A percentile compares a stretch with the other conserved stretches of the same genome.
These are phyloP conservation scores for Ustilago esculenta DNA, from an alignment of 1,284 basidiomycete genomes.

Conservation along the genomic window DNA sequence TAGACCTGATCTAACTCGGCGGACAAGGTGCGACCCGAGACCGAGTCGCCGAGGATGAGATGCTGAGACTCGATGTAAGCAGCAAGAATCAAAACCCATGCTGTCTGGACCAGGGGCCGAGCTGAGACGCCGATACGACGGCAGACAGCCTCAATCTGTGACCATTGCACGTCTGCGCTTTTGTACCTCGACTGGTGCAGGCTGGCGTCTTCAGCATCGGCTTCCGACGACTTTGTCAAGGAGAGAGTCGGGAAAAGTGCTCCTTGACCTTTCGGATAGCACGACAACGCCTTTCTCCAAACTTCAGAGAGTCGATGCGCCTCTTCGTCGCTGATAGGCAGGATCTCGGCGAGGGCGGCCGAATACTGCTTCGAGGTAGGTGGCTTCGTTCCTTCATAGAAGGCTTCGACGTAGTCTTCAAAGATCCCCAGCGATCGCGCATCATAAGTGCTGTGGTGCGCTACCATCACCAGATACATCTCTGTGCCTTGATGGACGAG, in stretches of 20 bases:
- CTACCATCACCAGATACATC: slow-evolving; percentile 27
- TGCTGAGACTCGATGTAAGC: slow-evolving; percentile 58
- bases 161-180: slow-evolving; percentile 30
- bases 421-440: slow-evolving; percentile 51
- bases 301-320: slow-evolving; percentile 8
- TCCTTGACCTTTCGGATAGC: slow-evolving; percentile 31
- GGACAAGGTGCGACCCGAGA: slow-evolving; percentile 50
- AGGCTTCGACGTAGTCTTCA: slow-evolving; percentile 42
- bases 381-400: slow-evolving; percentile 15
- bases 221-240: slow-evolving; percentile 1
- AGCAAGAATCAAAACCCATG: slow-evolving; percentile 63
- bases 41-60: slow-evolving; percentile 62
- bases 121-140: slow-evolving; percentile 55
- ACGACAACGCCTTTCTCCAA: slow-evolving; percentile 38
- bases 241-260: slow-evolving; percentile 36
- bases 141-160: slow-evolving; percentile 43
- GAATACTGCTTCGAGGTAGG: slow-evolving; percentile 33
- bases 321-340: slow-evolving; percentile 41
- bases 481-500: slow-evolving; percentile 25
- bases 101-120: slow-evolving; percentile 64
- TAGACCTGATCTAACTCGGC: slow-evolving; percentile 48
- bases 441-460: slow-evolving; percentile 62
- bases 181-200: slow-evolving; percentile 29
- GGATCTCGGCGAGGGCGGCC: slow-evolving; percentile 44
- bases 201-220: slow-evolving; percentile 6